Evolutionary conservation across 148 eudicot genomes (phyloP), one percentile per base, ranked within the genome.

Genomic region (Silene latifolia): DNA sequence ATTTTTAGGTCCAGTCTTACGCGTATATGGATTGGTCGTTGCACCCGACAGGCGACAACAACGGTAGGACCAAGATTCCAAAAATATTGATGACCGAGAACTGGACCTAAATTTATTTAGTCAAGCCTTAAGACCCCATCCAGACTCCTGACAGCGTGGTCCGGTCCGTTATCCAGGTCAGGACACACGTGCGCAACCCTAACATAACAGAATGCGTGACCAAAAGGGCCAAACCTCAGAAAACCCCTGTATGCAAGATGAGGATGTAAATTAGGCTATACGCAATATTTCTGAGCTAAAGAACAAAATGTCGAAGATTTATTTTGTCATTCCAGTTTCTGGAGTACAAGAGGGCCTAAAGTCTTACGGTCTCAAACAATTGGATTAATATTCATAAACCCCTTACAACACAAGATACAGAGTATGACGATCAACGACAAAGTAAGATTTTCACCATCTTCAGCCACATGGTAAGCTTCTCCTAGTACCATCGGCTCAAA

Each of bases 331-430:
- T 69, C 58, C 72, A 69, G 20, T 46, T 46, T 69, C 27, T 47
- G 27, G 25, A 67, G 47, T 42, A 67, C 11, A 24, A 20, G 27
- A 9, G 32, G 71, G 24, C 53, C 19, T n/a, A 12, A 66, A 59
- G 12, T 21, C 3, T 35, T 15, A 14, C 14, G 12, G 48, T 23
- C 23, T n/a, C 15, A 8, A 70, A 51, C 35, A 70, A 11, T 51
- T 53, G 27, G 17, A 20, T 42, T 17, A 69, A 14, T 4, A 70
- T 46, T 39, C 72, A 21, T 8, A 67, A 68, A 47, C 11, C 57
- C 39, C 63, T 70, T 48, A 69, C 60, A 69, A 70, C 73, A 24
- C 42, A 69, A 69, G 72, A 21, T 69, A n/a, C n/a, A 48, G 39
- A 69, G 54, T 24, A 21, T 69, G 72, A 51, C 53, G 35, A 69